Conservation (phyloP, 139 green algal species). For the Chlamydomonas sphaeroides region DNA sequence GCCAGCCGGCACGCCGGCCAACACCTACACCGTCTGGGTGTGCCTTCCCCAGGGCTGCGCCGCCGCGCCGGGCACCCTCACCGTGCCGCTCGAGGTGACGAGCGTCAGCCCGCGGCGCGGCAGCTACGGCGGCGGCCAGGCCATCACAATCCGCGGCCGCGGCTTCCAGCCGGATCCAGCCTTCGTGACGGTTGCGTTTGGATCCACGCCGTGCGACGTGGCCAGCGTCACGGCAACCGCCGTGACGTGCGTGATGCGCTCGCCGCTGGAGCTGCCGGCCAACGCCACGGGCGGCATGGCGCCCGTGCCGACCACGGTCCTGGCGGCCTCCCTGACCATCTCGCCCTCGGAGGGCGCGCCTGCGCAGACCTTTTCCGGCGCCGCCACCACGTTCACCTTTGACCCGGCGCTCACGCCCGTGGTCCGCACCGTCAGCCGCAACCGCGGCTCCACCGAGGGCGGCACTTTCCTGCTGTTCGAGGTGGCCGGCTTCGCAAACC, state of each 20-base stretch:
- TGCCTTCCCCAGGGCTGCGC: neutral
- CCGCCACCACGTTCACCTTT: slow-evolving; percentile 47
- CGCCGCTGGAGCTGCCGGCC: neutral
- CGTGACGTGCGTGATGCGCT: slow-evolving; percentile 25
- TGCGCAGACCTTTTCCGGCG: neutral
- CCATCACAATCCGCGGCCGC: slow-evolving; percentile 25
- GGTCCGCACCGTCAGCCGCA: slow-evolving; percentile 38
- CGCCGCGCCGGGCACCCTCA: neutral
- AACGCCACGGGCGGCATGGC: neutral
- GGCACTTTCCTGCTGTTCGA: slow-evolving; percentile 60
- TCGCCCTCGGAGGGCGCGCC: slow-evolving; percentile 1
- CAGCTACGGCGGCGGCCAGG: slow-evolving; percentile 17
- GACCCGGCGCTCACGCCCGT: slow-evolving; percentile 48
- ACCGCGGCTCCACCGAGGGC: slow-evolving; percentile 62
- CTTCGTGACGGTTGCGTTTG: slow-evolving; percentile 2
- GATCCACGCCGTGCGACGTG: slow-evolving; percentile 5
- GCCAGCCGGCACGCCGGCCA: slow-evolving; percentile 20
- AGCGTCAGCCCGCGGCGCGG: neutral
- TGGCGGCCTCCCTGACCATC: neutral
- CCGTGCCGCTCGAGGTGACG: neutral
- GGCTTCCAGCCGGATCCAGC: slow-evolving; percentile 33
- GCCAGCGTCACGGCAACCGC: neutral
- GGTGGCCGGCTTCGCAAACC: slow-evolving; percentile 13
- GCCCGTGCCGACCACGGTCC: neutral
- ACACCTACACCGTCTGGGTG: slow-evolving; percentile 16